phyloP scores from a whole-genome alignment of 768 basidiomycete genomes.

The Collybia sordida region DNA sequence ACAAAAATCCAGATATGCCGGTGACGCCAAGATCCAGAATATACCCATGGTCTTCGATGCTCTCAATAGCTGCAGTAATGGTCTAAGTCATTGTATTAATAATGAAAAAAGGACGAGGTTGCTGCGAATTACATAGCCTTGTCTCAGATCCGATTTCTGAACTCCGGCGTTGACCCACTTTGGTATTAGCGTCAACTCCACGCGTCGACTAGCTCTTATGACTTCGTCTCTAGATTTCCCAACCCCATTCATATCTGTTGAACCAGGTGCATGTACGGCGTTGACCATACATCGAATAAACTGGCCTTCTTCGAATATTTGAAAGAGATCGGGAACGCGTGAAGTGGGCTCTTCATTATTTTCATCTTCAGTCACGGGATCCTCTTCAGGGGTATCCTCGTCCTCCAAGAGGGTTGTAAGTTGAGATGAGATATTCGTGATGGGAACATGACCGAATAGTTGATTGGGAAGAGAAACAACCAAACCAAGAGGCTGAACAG shows the following conservation, averaged over 20 bases:
- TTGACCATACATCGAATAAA: constrained; percentile 81
- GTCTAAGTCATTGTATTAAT: constrained; percentile 44
- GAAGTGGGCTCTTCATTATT: constrained; percentile 34
- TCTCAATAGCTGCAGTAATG: constrained; percentile 73
- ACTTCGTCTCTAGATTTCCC: constrained; percentile 68
- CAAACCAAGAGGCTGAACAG: constrained; percentile 85
- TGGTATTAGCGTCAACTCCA: constrained; percentile 85
- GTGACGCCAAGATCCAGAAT: constrained; percentile 81
- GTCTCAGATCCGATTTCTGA: constrained; percentile 70
- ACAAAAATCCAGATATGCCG: constrained; percentile 81
- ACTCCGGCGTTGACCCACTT: constrained; percentile 83
- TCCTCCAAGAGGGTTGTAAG: constrained; percentile 72
- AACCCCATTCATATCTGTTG: constrained; percentile 54
- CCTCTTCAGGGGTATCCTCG: constrained; percentile 52
- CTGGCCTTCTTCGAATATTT: constrained; percentile 82
- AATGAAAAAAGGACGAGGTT: constrained; percentile 1
- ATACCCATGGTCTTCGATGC: constrained; percentile 94
- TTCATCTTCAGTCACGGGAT: constrained; percentile 42
- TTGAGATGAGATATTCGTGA: constrained; percentile 85
- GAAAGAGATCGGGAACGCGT: constrained; percentile 64
- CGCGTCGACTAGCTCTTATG: constrained; percentile 66
- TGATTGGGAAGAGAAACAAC: constrained; percentile 96
- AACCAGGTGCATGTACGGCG: constrained; percentile 65
- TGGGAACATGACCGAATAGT: constrained; percentile 89
- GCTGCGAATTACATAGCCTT: constrained; percentile 57